Base-by-base conservation (phyloP, 108 stramenopile genomes). In the Aurantiochytrium sp. region DNA sequence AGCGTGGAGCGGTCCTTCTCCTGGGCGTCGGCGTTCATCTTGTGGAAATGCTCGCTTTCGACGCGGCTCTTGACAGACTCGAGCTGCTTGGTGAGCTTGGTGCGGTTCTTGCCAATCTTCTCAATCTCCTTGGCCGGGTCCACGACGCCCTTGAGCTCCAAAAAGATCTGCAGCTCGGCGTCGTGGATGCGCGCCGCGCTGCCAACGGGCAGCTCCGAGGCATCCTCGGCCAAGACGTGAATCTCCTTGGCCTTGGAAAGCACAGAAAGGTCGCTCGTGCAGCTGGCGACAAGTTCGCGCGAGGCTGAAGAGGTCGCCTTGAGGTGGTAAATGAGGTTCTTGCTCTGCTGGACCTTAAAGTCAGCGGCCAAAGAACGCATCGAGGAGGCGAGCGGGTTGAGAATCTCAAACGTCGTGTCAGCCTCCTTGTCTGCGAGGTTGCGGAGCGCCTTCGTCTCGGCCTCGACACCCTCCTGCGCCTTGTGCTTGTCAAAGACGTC, bases 61-160 rank as follows among this genome's bases (percentile, higher is more conserved):
- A 57, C 47, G 59, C 58, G 35, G 23, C 14, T 60, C 88, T 88
- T 45, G 88, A 60, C 43, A 14, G 21, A 10, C 5, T 35, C 59
- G 44, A 45, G 19, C 44, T 60, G 35, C 60, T 60, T 60, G 60
- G n/a, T 43, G 58, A 60, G 19, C 92, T 97, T 96, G 88, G 94
- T 92, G 21, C 93, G 83, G 58, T 92, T 91, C 69, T 92, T 92
- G 44, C 72, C 42, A 58, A 99, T 92, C 87, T 98, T 96, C 59
- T 88, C 90, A 59, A 99, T 97, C 92, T 98, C 99, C 42, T 95
- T 96, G 60, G 93, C 95, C 88, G 95, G 97, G 89, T 99, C 96
- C 14, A 99, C 97, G 91, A 97, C 92, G n/a, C 99, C 99, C 83
- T 95, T 95, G 18, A 99, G 92, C 87, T 98, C 96, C 90, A 99